Percentiles rank a stretch among this genome's conserved stretches.
phyloP scores from a whole-genome alignment of 2,329 filamentous ascomycete genomes.

The Colletotrichum spaethianum region DNA sequence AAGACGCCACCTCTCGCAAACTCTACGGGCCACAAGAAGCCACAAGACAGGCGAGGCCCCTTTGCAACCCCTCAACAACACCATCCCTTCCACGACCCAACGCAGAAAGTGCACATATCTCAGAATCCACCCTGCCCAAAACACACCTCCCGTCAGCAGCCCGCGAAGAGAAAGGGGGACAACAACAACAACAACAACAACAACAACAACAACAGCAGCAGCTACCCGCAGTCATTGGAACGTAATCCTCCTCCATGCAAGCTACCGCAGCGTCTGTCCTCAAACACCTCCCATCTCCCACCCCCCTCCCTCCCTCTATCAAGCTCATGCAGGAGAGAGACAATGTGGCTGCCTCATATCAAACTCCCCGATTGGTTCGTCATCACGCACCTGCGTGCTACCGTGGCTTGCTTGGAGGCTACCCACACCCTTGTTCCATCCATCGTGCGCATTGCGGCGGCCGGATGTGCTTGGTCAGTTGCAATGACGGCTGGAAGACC shows the following conservation, averaged over 20 bases:
- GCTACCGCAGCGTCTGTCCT: too few species aligned
- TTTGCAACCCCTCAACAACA: not conserved
- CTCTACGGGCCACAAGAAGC: too few species aligned
- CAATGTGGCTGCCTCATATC: not conserved
- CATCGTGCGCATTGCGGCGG: not conserved
- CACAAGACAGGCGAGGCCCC: too few species aligned
- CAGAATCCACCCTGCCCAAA: too few species aligned
- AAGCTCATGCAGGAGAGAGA: not conserved
- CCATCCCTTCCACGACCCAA: not conserved
- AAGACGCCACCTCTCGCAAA: too few species aligned
- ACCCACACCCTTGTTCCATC: not conserved
- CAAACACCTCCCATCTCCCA: not conserved
- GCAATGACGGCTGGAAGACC: not conserved
- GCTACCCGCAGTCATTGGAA: not conserved
- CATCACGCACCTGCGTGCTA: not conserved
- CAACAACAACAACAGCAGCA: not conserved
- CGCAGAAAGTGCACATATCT: not conserved
- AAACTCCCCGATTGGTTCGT: not conserved
- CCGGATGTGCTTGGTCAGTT: not conserved
- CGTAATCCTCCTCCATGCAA: not conserved
- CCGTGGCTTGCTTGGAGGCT: not conserved
- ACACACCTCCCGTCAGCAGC: not conserved
- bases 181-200: not conserved
- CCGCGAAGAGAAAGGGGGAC: not conserved
- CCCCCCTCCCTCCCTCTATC: too few species aligned